Conservation (phyloP, 768 basidiomycete genomes). For the Boletus subcaerulescens region DNA sequence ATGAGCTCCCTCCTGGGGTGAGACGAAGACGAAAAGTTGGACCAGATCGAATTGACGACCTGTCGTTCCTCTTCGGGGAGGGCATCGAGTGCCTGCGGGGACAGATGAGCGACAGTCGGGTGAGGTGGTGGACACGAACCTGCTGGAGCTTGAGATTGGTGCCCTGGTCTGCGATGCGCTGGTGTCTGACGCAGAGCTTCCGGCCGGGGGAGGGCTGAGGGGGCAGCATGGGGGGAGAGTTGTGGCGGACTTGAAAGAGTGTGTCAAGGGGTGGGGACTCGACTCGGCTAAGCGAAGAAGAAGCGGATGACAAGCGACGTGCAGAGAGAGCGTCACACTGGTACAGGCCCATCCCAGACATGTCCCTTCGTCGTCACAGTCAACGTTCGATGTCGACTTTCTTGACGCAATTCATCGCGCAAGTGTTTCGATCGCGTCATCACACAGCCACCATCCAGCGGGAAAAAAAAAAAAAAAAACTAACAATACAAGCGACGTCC, state of each 20-base stretch:
- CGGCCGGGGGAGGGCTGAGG: conserved; percentile 37
- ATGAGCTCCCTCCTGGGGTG: conserved; percentile 91
- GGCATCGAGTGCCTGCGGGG: conserved; percentile 79
- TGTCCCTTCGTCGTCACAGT: background rate
- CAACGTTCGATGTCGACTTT: background rate
- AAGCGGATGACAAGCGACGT: conserved; percentile 44
- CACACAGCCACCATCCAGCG: conserved; percentile 18
- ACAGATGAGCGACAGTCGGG: conserved; percentile 6
- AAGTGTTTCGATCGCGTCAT: conserved; percentile 12
- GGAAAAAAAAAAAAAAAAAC: background rate
- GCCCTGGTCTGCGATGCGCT: conserved; percentile 95
- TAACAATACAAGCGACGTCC: conserved; percentile 31
- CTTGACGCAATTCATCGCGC: conserved; percentile 33
- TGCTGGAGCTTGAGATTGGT: conserved; percentile 89
- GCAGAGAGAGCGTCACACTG: conserved; percentile 74
- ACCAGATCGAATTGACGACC: conserved; percentile 91
- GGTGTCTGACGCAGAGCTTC: conserved; percentile 90
- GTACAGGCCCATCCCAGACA: conserved; percentile 29
- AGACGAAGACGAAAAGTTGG: conserved; percentile 92
- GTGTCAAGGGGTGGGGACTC: background rate
- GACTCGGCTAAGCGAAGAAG: background rate
- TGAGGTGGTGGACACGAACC: conserved; percentile 39
- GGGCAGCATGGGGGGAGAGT: background rate
- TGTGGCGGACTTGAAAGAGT: background rate
- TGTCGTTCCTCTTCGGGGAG: conserved; percentile 84